phyloP scores from a whole-genome alignment of 2,329 filamentous ascomycete genomes.

The Salinomyces thailandicus region DNA sequence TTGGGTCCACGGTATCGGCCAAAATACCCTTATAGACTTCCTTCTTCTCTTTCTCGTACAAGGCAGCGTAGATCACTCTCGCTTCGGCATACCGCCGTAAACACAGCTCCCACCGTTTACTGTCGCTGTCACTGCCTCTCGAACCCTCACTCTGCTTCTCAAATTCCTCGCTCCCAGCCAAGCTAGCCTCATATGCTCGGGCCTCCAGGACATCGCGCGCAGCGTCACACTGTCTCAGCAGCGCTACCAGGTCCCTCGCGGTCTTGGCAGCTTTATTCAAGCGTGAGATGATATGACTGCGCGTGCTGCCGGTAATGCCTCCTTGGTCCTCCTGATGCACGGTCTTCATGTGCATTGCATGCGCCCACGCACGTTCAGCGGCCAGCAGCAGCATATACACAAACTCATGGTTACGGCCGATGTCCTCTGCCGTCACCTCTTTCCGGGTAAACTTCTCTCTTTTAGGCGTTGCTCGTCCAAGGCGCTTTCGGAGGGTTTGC shows the following conservation, averaged over 20 bases:
- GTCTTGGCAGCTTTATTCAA: slow-evolving; percentile 66
- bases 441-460: slow-evolving; percentile 75
- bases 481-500: slow-evolving; percentile 71
- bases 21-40: slow-evolving; percentile 82
- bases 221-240: slow-evolving; percentile 53
- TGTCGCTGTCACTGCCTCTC: slow-evolving; percentile 25
- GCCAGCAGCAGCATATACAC: slow-evolving; percentile 70
- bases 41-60: slow-evolving; percentile 55
- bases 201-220: slow-evolving; percentile 77
- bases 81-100: slow-evolving; percentile 65
- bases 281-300: slow-evolving; percentile 80
- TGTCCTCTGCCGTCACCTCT: slow-evolving; percentile 61
- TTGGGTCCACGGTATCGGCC: slow-evolving; percentile 78
- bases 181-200: slow-evolving; percentile 66
- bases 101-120: slow-evolving; percentile 63
- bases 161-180: slow-evolving; percentile 68
- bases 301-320: slow-evolving; percentile 65
- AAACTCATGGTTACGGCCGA: slow-evolving; percentile 67
- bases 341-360: slow-evolving; percentile 90
- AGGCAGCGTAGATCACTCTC: slow-evolving; percentile 69
- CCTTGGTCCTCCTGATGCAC: slow-evolving; percentile 64
- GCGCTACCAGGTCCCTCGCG: slow-evolving; percentile 56
- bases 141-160: slow-evolving; percentile 59
- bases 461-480: slow-evolving; percentile 73
- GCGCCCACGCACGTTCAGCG: slow-evolving; percentile 85